phyloP scores from a whole-genome alignment of 192 early-diverging fungal species.

The Piromyces finnis region DNA sequence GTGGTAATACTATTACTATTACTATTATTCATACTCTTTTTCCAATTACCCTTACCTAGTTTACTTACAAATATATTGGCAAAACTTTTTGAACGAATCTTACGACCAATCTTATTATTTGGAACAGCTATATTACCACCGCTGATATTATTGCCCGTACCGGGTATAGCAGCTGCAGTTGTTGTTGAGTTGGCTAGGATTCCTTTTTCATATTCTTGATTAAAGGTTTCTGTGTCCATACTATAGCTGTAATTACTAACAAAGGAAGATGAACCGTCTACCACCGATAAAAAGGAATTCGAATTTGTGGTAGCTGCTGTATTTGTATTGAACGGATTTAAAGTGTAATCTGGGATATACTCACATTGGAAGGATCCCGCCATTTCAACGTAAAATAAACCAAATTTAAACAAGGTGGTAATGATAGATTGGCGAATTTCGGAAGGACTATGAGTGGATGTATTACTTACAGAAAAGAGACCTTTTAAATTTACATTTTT shows the following conservation, averaged over 20 bases:
- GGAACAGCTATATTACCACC: too few relatives aligned
- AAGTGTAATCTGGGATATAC: not conserved
- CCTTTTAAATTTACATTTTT: constrained; percentile 13
- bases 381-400: not conserved
- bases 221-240: not conserved
- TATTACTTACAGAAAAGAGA: constrained; percentile 18
- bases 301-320: too few relatives aligned
- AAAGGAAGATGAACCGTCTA: not conserved
- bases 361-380: not conserved
- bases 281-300: not conserved
- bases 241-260: not conserved
- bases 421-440: constrained; percentile 8
- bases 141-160: not conserved
- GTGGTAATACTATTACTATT: not conserved
- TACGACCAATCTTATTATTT: not conserved
- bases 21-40: not conserved
- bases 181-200: too few relatives aligned
- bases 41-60: not conserved
- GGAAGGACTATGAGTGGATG: constrained; percentile 14
- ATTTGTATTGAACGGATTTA: not conserved
- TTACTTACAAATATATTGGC: not conserved
- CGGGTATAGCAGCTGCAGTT: too few relatives aligned
- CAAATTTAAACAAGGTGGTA: not conserved
- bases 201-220: not conserved
- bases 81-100: not conserved